Base-by-base conservation (phyloP, 2,329 filamentous ascomycete species). In the Alternaria panax region DNA sequence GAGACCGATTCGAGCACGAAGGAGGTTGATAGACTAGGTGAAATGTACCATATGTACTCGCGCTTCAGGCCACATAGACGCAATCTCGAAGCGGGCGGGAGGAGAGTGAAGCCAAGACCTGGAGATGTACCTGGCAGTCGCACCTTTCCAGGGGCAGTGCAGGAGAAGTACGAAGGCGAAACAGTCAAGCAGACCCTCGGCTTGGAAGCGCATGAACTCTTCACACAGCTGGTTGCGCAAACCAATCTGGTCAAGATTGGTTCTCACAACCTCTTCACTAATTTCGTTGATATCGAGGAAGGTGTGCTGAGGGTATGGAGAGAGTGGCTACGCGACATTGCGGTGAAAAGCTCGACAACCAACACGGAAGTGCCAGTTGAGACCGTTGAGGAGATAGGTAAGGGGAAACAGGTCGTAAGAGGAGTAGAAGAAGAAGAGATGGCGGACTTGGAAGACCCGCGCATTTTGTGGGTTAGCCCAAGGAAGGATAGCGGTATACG, bases 221-320 rank as follows among this genome's bases (percentile, higher is more conserved):
- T 94, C 73, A 88, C 89, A 1, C 91, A 95, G 77, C 83, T 95
- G 11, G 90, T 89, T 72, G 85, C 87, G 5, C 82, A 87, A 24
- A 86, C 86, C 7, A 91, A 88, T 69, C 77, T 96, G 36, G 88
- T 92, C 60, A 89, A 89, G 72, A 80, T 87, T 28, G 86, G 88
- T 1, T 84, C 87, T 1, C 83, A 82, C 27, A 83, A 81, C 22
- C 74, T 91, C 0, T 89, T 92, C 64, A 79, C 86, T 53, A 88
- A 84, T 69, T 87, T 88, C 61, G 84, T 89, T 51, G 88, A 87
- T 41, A 80, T 94, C 38, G 85, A 87, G 54, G 88, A 93, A 56
- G 82, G 88, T 1, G 85, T 92, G 5, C 80, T 92, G 38, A 84
- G 91, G 27, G 82, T 95, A 0, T 93, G 88, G 84, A 85, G 90